Base-by-base conservation (phyloP, 305 asterid genomes). In the Solanum hybrid region DNA sequence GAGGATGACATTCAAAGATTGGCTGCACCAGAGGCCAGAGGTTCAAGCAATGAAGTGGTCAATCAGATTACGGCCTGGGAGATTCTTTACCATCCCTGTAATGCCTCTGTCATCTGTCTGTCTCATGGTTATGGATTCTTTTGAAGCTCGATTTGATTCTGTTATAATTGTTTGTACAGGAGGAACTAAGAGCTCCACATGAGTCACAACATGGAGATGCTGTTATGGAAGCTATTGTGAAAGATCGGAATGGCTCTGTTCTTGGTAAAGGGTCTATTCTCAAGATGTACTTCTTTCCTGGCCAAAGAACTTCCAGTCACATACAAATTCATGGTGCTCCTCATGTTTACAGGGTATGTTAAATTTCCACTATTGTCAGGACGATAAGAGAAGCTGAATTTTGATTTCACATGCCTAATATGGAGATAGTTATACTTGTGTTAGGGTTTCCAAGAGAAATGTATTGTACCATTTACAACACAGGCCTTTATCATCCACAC, bases 201-300 rank as follows among this genome's bases (percentile, higher is more conserved):
- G 99, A 97, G 92, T 96, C 98, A 93, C 99, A 97, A 91, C 99
- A 97, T 90, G 99, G 99, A 80, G 99, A 97, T 94, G 99, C 99
- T 89, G 99, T 97, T 88, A 97, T 97, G 99, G 99, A 97, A 93
- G 98, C 99, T 90, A 95, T 96, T 93, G 98, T 97, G 91, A 95
- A 95, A 92, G 97, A 96, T 92, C 99, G 99, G 83, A 96, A 93
- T 94, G 99, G 99, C 92, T 97, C 99, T 70, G 99, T 97, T 93
- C 94, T 97, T 93, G 99, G 98, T 61, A 96, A 96, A 92, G 99
- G 99, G 89, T 96, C 98, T 91, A 97, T 97, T 93, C 97, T 97
- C 65, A 97, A 97, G 95, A 97, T 94, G 99, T 96, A 97, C 92
- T 97, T 97, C 92, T 97, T 96, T 95, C 99, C 99, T 92, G 99